Conservation (phyloP, 805 yeast genomes). For the Candida multigemmis region DNA sequence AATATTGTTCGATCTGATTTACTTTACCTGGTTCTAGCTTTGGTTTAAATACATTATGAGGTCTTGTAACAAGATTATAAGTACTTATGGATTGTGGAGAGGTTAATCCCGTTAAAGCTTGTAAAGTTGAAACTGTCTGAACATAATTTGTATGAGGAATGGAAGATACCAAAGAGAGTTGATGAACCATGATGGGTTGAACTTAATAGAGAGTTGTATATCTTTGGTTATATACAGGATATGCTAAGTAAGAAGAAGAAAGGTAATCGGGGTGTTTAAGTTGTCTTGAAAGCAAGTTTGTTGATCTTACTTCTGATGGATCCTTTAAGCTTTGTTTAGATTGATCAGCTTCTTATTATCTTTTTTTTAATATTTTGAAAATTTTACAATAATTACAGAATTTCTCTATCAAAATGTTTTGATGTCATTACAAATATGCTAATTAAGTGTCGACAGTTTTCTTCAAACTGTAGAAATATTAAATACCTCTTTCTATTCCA, state of each 20-base stretch:
- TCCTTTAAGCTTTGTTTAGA: too few relatives aligned
- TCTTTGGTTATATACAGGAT: neutral
- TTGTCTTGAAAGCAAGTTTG: neutral
- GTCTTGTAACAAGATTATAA: slow-evolving; percentile 41
- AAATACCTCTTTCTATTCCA: too few relatives aligned
- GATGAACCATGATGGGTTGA: slow-evolving; percentile 39
- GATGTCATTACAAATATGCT: too few relatives aligned
- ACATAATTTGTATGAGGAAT: slow-evolving; percentile 32
- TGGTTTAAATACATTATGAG: slow-evolving; percentile 43
- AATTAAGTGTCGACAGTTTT: too few relatives aligned
- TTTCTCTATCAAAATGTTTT: too few relatives aligned
- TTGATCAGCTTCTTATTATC: too few relatives aligned
- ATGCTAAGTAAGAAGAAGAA: neutral
- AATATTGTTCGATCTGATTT: slow-evolving; percentile 48
- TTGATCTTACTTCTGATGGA: too few relatives aligned
- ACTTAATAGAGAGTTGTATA: slow-evolving; percentile 1
- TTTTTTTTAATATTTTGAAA: too few relatives aligned
- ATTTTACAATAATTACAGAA: too few relatives aligned
- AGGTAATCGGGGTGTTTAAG: neutral
- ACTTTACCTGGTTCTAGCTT: slow-evolving; percentile 47
- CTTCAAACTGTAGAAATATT: too few relatives aligned
- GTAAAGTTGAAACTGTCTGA: slow-evolving; percentile 38
- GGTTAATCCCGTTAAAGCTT: slow-evolving; percentile 42
- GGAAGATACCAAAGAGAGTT: slow-evolving; percentile 37
- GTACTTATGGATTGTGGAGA: slow-evolving; percentile 35